phyloP scores from a whole-genome alignment of 257 asterid genomes.

The Salvia hispanica region DNA sequence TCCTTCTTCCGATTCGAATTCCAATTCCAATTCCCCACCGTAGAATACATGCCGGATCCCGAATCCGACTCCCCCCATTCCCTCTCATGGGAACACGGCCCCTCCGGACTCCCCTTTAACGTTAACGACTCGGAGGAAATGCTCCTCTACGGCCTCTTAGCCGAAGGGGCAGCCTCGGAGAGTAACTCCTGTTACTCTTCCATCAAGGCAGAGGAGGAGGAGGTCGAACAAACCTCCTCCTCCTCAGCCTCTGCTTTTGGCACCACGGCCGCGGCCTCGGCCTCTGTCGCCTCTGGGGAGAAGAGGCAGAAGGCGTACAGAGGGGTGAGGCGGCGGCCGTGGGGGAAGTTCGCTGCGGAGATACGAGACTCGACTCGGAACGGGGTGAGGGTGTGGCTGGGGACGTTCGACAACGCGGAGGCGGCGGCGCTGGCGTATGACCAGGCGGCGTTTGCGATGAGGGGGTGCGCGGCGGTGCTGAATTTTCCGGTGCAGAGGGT shows the following conservation, averaged over 20 bases:
- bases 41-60: too few species aligned
- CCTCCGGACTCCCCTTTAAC: slow-evolving; percentile 62
- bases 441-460: slow-evolving; percentile 76
- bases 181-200: too few species aligned
- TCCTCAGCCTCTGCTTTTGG: too few species aligned
- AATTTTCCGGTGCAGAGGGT: slow-evolving; percentile 77
- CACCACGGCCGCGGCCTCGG: too few species aligned
- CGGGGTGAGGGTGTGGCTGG: slow-evolving; percentile 83
- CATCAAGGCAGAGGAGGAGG: too few species aligned
- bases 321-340: slow-evolving; percentile 80
- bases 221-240: too few species aligned
- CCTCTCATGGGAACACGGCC: slow-evolving; percentile 24
- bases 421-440: slow-evolving; percentile 89
- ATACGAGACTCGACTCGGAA: slow-evolving; percentile 54
- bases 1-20: slow-evolving; percentile 32
- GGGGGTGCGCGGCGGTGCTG: slow-evolving; percentile 72
- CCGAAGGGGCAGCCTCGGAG: slow-evolving; percentile 26
- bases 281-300: too few species aligned
- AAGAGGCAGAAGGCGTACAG: slow-evolving; percentile 45
- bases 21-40: not conserved
- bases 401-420: slow-evolving; percentile 84
- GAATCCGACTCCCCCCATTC: slow-evolving; percentile 24
- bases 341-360: slow-evolving; percentile 65
- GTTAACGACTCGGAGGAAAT: slow-evolving; percentile 66
- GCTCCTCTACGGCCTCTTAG: slow-evolving; percentile 51